phyloP scores from a whole-genome alignment of 345 rosid species.

The Physaria fendleri region DNA sequence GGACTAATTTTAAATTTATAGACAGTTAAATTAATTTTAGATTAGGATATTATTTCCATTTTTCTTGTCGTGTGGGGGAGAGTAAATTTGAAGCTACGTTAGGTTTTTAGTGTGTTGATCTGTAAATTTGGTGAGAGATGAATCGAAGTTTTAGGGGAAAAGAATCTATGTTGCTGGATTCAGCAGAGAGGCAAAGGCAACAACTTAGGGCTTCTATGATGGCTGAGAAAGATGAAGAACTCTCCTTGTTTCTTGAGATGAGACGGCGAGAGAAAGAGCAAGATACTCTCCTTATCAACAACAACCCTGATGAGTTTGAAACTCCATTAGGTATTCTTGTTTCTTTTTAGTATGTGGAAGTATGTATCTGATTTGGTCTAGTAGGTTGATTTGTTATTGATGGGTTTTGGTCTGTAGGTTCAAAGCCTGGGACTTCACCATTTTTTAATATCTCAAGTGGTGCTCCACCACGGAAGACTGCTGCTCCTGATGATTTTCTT shows the following conservation, averaged over 20 bases:
- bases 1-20: background rate
- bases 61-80: no score
- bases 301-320: slow-evolving; percentile 58
- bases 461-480: slow-evolving; percentile 46
- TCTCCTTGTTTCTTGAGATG: slow-evolving; percentile 90
- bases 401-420: slow-evolving; percentile 38
- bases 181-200: slow-evolving; percentile 68
- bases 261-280: slow-evolving; percentile 79
- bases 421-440: slow-evolving; percentile 74
- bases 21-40: slow-evolving; percentile 17
- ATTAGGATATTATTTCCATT: slow-evolving; percentile 22
- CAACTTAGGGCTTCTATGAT: slow-evolving; percentile 71
- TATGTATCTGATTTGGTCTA: background rate
- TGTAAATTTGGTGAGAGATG: slow-evolving; percentile 38
- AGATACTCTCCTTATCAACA: slow-evolving; percentile 45
- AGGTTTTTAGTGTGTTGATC: slow-evolving; percentile 28
- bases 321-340: slow-evolving; percentile 52
- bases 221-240: slow-evolving; percentile 94
- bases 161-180: slow-evolving; percentile 67
- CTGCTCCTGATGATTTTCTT: slow-evolving; percentile 79
- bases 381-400: background rate
- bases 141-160: slow-evolving; percentile 92
- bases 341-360: background rate
- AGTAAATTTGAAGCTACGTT: slow-evolving; percentile 40
- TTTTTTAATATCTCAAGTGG: slow-evolving; percentile 67